A percentile compares a stretch with the other conserved stretches of the same genome.
phyloP scores from a whole-genome alignment of 257 asterid genomes.

The Solanum dulcamara region DNA sequence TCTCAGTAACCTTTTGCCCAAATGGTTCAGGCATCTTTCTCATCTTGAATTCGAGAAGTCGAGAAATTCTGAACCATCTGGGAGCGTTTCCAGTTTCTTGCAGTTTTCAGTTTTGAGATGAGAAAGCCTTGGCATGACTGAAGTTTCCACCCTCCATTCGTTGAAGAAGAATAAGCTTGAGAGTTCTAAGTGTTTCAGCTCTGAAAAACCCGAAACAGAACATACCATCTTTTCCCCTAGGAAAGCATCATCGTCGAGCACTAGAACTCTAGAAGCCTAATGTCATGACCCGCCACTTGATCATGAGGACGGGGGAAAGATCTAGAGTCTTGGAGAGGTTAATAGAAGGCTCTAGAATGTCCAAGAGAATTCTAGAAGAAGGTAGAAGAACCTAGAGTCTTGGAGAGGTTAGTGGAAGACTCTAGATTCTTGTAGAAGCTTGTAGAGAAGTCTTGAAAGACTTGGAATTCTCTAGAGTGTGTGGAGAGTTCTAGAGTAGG shows the following conservation, averaged over 20 bases:
- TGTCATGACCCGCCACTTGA: no score
- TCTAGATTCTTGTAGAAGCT: no score
- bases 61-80: not conserved
- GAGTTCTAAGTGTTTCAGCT: constrained; percentile 14
- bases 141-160: not conserved
- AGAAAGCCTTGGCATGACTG: constrained; percentile 16
- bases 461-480: no score
- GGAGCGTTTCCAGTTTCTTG: not conserved
- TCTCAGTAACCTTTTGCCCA: not conserved
- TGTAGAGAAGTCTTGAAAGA: no score
- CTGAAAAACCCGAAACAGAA: not conserved
- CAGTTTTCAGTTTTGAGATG: constrained; percentile 2
- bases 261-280: no score
- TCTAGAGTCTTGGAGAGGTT: no score
- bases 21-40: not conserved
- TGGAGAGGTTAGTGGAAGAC: no score
- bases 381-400: no score
- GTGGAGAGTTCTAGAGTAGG: no score
- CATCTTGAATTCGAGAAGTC: not conserved
- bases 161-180: not conserved
- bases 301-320: no score
- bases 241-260: constrained; percentile 8
- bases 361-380: no score
- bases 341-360: no score
- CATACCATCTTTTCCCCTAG: not conserved